Evolutionary conservation across 139 green algal genomes (phyloP), one percentile per base, ranked within the genome.

Genomic region (Chlamydomonas eustigma): DNA sequence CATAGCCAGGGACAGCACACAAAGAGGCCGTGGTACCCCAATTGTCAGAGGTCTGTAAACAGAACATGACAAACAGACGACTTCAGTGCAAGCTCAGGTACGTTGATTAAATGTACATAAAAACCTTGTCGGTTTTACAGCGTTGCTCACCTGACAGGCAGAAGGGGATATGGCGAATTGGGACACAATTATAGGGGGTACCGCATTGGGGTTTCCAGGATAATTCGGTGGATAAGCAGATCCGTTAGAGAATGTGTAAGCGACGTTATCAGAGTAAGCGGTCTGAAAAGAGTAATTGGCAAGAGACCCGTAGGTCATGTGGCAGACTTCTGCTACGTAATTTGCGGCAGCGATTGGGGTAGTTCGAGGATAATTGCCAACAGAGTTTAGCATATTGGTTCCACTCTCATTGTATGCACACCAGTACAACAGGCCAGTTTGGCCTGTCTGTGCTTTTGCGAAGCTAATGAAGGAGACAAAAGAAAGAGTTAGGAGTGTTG

Each of bases 1-100:
- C 58, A 25, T 51, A 73, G 66, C 66, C 66, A 4, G 66, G 66
- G 32, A 51, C 24, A 4, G 25, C 32, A 35, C 66, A 73, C 66
- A 51, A 35, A 25, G 18, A 31, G 5, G 31, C 31, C 18, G 44
- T 35, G 28, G 22, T 73, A 8, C 66, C 66, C 66, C 66, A 73
- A 18, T 39, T 50, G 25, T 73, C 66, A 4, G 66, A 33, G 31
- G 66, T 73, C 66, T 51, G 32, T n/a, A n/a, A n/a, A n/a, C n/a
- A n/a, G n/a, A n/a, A n/a, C n/a, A n/a, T n/a, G n/a, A 58, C 12
- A 12, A 58, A 28, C 12, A 28, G 22, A 58, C 44, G 12, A 22
- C 12, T 12, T 22, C 22, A 12, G 22, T 28, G 22, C 12, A 22
- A 12, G 44, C 44, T 12, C 12, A 12, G 22, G 22, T 22, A 22